Percentiles rank a stretch among this genome's conserved stretches.
phyloP scores from a whole-genome alignment of 2,329 filamentous ascomycete genomes.

The Cercospora zeina region DNA sequence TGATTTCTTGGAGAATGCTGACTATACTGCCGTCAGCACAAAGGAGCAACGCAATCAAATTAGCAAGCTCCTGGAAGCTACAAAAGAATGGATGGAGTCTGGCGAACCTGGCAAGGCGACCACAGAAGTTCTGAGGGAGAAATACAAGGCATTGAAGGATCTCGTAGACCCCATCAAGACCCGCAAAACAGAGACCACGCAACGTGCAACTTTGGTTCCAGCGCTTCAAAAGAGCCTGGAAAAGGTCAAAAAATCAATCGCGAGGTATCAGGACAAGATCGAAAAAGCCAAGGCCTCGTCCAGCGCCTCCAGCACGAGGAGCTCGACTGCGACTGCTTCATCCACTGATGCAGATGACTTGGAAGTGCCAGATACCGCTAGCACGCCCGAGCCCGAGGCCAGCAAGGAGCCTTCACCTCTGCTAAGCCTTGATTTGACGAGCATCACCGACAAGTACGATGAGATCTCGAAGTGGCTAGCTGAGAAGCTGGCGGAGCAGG shows the following conservation, averaged over 20 bases:
- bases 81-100: conserved; percentile 83
- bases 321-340: conserved; percentile 17
- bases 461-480: conserved; percentile 72
- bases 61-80: conserved; percentile 64
- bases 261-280: conserved; percentile 69
- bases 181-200: conserved; percentile 69
- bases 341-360: conserved; percentile 66
- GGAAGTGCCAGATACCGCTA: conserved; percentile 63
- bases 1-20: conserved; percentile 75
- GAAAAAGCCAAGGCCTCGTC: conserved; percentile 56
- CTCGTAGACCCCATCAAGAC: conserved; percentile 76
- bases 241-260: conserved; percentile 68
- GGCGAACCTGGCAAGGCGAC: conserved; percentile 72
- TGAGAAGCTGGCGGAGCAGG: conserved; percentile 68
- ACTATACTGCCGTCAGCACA: conserved; percentile 72
- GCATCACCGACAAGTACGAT: conserved; percentile 63
- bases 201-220: conserved; percentile 69
- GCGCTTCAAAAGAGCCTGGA: conserved; percentile 69
- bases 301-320: conserved; percentile 44
- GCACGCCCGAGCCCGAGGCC: conserved; percentile 45
- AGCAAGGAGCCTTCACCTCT: conserved; percentile 61
- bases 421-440: conserved; percentile 68
- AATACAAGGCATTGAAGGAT: conserved; percentile 73
- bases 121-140: conserved; percentile 71
- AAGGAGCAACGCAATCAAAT: conserved; percentile 66